Evolutionary conservation across 2,329 filamentous ascomycete genomes (phyloP), one percentile per base, ranked within the genome.

Genomic region (Biscogniauxia sp.): DNA sequence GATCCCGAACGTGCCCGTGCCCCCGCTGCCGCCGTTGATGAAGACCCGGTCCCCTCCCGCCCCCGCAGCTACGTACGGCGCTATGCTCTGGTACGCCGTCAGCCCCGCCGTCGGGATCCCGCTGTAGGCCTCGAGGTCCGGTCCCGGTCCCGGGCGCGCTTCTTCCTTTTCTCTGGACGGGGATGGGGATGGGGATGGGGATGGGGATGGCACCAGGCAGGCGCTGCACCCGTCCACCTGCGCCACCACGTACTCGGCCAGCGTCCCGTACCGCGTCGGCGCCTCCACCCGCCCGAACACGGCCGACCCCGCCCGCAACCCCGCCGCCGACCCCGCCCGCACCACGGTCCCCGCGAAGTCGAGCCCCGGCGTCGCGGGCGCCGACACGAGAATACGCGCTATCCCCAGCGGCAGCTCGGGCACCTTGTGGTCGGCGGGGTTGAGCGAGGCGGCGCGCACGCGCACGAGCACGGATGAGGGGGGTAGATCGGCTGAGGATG

Each of bases 371-470:
- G 78, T 77, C 1, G 79, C 80, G 0, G 80, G 79, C 5, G 70
- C 72, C 23, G 73, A 68, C 54, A 82, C 71, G 1, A 78, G 45
- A 20, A 77, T 62, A 3, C 76, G 74, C 1, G 72, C 71, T n/a
- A n/a, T n/a, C n/a, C n/a, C n/a, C 5, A 83, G 58, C 0, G 79
- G 72, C 2, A 75, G 20, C 68, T 89, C 86, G 9, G 83, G 77
- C 1, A 84, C 64, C 72, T 90, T 90, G 79, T 86, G 84, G 77
- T 90, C 88, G 26, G 83, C 82, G 0, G 86, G 86, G 69, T 89
- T 90, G 64, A 89, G 70, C 23, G 81, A 75, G 25, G 79, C 77
- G 59, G 79, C 75, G 60, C 82, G 73, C 7, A 89, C 82, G 63
- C 82, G 75, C 54, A 89, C 75, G 15, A 89, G 78, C 52, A 88